A percentile compares a stretch with the other conserved stretches of the same genome.
Conservation (phyloP, 306 rosid genomes). For the Dalbergia cochinchinensis region DNA sequence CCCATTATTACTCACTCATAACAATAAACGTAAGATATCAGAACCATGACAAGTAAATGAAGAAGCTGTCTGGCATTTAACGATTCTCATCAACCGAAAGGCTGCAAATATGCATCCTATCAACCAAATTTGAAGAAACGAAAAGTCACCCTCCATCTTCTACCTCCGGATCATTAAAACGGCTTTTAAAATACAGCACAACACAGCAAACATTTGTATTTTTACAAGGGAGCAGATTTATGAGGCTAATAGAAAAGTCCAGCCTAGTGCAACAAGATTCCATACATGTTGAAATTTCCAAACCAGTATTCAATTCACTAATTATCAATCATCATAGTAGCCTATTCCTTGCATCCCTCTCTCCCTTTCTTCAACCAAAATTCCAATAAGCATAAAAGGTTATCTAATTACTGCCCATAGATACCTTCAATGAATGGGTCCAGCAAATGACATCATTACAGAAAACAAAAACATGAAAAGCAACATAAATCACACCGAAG, state of each 20-base stretch:
- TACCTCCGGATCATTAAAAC: neutral
- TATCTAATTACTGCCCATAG: neutral
- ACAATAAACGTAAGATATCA: neutral
- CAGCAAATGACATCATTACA: neutral
- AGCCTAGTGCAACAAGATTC: constrained; percentile 3
- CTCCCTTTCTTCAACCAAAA: constrained; percentile 17
- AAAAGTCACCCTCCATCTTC: neutral
- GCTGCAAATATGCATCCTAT: neutral
- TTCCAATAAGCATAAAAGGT: neutral
- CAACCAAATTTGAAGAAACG: constrained; percentile 21
- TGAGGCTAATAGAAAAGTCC: neutral
- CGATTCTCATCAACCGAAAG: neutral
- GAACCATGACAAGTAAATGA: neutral
- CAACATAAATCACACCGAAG: neutral
- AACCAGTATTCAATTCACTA: constrained; percentile 6
- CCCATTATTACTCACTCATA: neutral
- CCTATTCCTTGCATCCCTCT: neutral
- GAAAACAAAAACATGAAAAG: neutral
- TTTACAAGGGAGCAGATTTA: neutral
- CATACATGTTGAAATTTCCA: neutral
- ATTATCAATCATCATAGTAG: neutral
- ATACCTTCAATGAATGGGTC: neutral
- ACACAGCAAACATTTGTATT: neutral
- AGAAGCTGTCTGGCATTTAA: neutral
- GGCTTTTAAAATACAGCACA: neutral